These are phyloP conservation scores for Pelargonium fulgidum DNA, from an alignment of 441 rosid genomes.

Conservation along the genomic window DNA sequence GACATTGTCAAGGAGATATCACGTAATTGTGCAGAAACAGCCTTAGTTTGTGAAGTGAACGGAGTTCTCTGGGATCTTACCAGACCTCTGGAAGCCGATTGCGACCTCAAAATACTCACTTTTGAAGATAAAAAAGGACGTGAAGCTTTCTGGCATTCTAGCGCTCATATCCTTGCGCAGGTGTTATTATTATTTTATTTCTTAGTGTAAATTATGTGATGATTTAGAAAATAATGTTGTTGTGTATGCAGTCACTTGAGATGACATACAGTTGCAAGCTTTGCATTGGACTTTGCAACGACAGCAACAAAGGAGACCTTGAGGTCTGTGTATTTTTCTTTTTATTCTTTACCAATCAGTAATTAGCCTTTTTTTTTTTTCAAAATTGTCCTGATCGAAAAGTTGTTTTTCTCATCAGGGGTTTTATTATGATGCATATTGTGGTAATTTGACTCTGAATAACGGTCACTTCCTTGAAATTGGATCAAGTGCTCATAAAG, in stretches of 20 bases:
- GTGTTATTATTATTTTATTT: too few relatives aligned
- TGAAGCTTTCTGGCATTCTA: slow-evolving; percentile 95
- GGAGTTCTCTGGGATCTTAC: slow-evolving; percentile 81
- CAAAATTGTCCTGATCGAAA: too few relatives aligned
- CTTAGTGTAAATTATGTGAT: too few relatives aligned
- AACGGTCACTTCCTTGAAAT: slow-evolving; percentile 75
- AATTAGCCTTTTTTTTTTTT: slow-evolving; percentile 16
- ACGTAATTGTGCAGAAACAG: slow-evolving; percentile 57
- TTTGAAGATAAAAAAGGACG: slow-evolving; percentile 82
- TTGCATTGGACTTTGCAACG: slow-evolving; percentile 90
- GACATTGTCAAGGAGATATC: slow-evolving; percentile 65
- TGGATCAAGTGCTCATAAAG: slow-evolving; percentile 60
- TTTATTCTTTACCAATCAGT: too few relatives aligned
- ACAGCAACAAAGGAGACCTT: slow-evolving; percentile 99
- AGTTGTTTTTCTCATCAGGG: too few relatives aligned
- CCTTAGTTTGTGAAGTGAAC: slow-evolving; percentile 68
- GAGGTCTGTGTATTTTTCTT: neutral
- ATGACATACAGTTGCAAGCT: slow-evolving; percentile 78
- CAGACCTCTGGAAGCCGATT: slow-evolving; percentile 73
- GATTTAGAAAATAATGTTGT: too few relatives aligned
- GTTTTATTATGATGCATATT: slow-evolving; percentile 92
- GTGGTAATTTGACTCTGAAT: slow-evolving; percentile 75
- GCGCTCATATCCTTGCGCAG: slow-evolving; percentile 96
- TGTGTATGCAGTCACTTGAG: slow-evolving; percentile 63
- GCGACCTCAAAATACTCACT: slow-evolving; percentile 60